Percentiles rank a stretch among this genome's conserved stretches.
Evolutionary conservation across 805 yeast genomes (phyloP).

Genomic region (Hanseniaspora lachancei): DNA sequence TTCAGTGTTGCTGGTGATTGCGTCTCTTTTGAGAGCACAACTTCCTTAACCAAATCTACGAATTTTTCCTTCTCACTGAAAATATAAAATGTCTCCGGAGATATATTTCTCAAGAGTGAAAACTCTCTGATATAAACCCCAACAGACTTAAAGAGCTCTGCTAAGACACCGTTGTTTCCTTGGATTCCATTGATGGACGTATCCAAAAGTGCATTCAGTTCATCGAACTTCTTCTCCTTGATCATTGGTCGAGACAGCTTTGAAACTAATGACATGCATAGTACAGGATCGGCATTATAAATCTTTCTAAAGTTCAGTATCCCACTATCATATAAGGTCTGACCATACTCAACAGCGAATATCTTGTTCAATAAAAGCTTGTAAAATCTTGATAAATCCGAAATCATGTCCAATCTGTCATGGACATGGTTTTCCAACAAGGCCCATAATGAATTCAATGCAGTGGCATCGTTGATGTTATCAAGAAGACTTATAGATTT

Average conservation of each 20-base stretch:
- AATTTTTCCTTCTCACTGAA: neutral
- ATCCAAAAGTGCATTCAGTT: neutral
- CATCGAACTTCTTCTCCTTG: neutral
- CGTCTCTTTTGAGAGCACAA: neutral
- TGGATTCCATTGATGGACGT: neutral
- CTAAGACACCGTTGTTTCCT: neutral
- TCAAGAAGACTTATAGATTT: constrained; percentile 21
- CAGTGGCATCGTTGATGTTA: constrained; percentile 13
- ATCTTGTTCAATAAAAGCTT: constrained; percentile 20
- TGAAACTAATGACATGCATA: constrained; percentile 23
- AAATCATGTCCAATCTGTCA: constrained; percentile 6
- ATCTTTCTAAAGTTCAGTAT: constrained; percentile 13
- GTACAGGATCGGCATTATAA: constrained; percentile 17
- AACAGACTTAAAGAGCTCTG: constrained; percentile 6
- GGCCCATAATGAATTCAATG: constrained; percentile 16
- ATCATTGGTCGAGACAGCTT: constrained; percentile 15
- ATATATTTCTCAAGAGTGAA: neutral
- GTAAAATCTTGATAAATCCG: constrained; percentile 18
- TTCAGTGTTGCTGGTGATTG: constrained; percentile 16
- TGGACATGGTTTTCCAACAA: constrained; percentile 12
- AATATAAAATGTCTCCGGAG: neutral
- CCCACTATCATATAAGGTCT: constrained; percentile 14
- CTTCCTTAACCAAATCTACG: neutral
- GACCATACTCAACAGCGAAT: constrained; percentile 21
- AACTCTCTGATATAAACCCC: constrained; percentile 10